These are phyloP conservation scores for Paragyromitra xinjiangensis DNA, from an alignment of 495 filamentous ascomycete genomes.

Conservation along the genomic window DNA sequence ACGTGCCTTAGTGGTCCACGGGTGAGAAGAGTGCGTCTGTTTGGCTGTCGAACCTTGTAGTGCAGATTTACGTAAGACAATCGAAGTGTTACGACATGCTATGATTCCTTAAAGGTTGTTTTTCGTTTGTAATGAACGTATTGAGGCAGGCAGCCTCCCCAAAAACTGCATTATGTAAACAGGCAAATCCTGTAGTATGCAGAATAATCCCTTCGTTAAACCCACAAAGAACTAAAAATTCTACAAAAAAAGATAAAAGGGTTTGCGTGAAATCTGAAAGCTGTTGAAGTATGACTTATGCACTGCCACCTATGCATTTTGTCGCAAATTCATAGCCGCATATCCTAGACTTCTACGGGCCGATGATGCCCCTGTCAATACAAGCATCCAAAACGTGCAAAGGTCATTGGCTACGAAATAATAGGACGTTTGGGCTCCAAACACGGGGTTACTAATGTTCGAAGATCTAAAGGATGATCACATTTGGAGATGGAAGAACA, in stretches of 20 bases:
- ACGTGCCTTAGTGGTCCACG: conserved; percentile 22
- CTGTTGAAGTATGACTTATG: not conserved
- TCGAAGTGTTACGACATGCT: not conserved
- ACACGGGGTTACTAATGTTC: not conserved
- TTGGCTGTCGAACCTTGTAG: conserved; percentile 13
- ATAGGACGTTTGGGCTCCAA: conserved; percentile 5
- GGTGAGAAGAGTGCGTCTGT: conserved; percentile 5
- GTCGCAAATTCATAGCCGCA: not conserved
- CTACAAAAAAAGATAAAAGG: not conserved
- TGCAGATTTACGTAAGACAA: conserved; percentile 40
- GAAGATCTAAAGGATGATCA: not conserved
- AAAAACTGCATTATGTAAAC: too few species aligned
- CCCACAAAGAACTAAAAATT: not conserved
- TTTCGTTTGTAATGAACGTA: too few species aligned
- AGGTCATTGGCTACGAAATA: conserved; percentile 36
- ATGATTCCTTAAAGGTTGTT: not conserved
- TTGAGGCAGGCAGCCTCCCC: too few species aligned
- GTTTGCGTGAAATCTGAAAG: not conserved
- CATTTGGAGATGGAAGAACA: conserved; percentile 6
- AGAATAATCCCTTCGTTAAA: not conserved
- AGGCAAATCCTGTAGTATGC: too few species aligned
- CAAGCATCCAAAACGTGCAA: conserved; percentile 42
- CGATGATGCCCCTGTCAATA: conserved; percentile 21
- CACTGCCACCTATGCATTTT: conserved; percentile 6
- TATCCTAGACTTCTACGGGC: conserved; percentile 8